phyloP scores from a whole-genome alignment of 306 rosid genomes.

The Alnus rubra region DNA sequence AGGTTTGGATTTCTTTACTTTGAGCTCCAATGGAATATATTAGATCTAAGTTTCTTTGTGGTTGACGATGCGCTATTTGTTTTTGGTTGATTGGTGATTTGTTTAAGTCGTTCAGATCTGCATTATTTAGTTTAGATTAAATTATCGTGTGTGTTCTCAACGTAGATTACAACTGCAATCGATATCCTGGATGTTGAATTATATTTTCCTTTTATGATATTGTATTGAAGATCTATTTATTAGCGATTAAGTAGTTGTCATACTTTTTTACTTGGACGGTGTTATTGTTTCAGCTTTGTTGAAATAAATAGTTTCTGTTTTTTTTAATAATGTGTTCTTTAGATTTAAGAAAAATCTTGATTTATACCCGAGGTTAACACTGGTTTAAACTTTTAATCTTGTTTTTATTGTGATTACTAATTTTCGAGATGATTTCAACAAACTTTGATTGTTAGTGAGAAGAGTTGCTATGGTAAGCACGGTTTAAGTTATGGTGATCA shows the following conservation, averaged over 20 bases:
- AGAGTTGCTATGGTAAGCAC: not conserved
- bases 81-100: not conserved
- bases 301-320: too few species aligned
- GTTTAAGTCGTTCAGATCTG: not conserved
- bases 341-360: not conserved
- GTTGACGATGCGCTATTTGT: not conserved
- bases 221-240: not conserved
- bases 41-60: not conserved
- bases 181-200: not conserved
- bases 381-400: not conserved
- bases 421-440: not conserved
- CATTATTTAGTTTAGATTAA: not conserved
- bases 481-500: not conserved
- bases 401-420: not conserved
- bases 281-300: not conserved
- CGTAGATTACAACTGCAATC: not conserved
- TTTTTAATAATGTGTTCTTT: too few species aligned
- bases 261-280: too few species aligned
- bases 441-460: not conserved
- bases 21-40: not conserved
- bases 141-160: not conserved
- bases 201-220: not conserved
- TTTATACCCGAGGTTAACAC: not conserved
- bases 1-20: not conserved
- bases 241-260: not conserved